Base-by-base conservation (phyloP, 352 stramenopile species). In the Phytopythium chamaehyphon region DNA sequence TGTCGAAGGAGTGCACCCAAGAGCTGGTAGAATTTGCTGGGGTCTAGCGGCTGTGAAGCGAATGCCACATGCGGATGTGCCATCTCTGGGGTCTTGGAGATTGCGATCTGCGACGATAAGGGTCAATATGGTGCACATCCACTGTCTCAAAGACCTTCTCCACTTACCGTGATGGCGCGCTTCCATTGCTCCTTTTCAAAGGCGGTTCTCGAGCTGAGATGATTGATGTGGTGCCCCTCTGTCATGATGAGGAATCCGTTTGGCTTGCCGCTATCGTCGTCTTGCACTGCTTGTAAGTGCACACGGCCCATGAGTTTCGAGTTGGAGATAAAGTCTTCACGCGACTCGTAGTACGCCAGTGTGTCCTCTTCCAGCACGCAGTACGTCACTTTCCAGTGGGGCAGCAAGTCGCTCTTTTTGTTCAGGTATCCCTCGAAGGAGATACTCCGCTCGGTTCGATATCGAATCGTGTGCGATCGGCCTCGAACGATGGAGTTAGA, bases 181-280 rank as follows among this genome's bases (percentile, higher is more conserved):
- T 84, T 89, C 82, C 82, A 93, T 35, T 93, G 82, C 4, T 90
- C 79, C 40, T 86, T 87, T 44, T 93, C 82, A 48, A 90, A 93
- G 6, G 64, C 69, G 16, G 82, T 93, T 16, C 82, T 63, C 6
- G 82, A 93, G 53, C 75, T 86, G 22, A 93, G 37, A 33, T 93
- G 82, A 22, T 83, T 83, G 9, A 76, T 62, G 14, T 80, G 79
- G 38, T 85, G 76, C 1, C 82, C 82, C 56, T 90, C 79, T 0
- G 82, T 86, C 16, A 76, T 54, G 28, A 90, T 58, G 39, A 70
- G 66, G 55, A 93, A 90, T 6, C 79, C 73, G 33, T 90, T 82
- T 0, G 71, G 66, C 42, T 90, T 93, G 16, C 66, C 69, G 26
- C 73, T 72, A 39, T 71, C 45, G 58, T 90, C 83, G 37, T 90